Conservation (phyloP, 768 basidiomycete genomes). For the Lactifluus pinguis region DNA sequence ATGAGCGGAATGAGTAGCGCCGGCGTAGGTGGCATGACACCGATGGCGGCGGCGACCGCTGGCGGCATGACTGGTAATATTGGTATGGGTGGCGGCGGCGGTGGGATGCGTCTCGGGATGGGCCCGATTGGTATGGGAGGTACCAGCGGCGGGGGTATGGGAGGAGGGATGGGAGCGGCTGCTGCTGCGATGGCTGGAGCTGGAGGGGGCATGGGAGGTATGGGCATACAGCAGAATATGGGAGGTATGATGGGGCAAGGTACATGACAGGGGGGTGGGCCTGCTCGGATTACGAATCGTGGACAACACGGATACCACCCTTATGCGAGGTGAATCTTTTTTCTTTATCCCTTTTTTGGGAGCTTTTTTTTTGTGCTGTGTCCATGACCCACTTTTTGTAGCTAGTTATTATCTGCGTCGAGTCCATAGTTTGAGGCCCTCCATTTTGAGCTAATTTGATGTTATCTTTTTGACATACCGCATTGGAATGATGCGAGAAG, state of each 20-base stretch:
- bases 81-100: conserved; percentile 29
- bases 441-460: conserved; percentile 1
- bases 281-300: conserved; percentile 46
- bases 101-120: conserved; percentile 26
- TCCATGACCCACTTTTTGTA: background rate
- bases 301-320: conserved; percentile 82
- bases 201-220: conserved; percentile 25
- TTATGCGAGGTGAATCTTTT: conserved; percentile 50
- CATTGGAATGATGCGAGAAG: background rate
- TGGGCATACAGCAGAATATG: conserved; percentile 28
- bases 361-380: background rate
- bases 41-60: conserved; percentile 1
- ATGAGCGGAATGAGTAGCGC: conserved; percentile 40
- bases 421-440: background rate
- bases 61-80: conserved; percentile 20
- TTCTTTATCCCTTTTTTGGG: background rate
- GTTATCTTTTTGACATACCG: conserved; percentile 2
- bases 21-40: conserved; percentile 45
- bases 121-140: conserved; percentile 23
- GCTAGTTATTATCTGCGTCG: background rate
- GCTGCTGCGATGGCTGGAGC: conserved; percentile 4
- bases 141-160: background rate
- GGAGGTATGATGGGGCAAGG: conserved; percentile 18
- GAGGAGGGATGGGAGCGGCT: conserved; percentile 21
- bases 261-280: conserved; percentile 51